Conservation (phyloP, 768 basidiomycete genomes). For the Brasilioporus rufonigricans region DNA sequence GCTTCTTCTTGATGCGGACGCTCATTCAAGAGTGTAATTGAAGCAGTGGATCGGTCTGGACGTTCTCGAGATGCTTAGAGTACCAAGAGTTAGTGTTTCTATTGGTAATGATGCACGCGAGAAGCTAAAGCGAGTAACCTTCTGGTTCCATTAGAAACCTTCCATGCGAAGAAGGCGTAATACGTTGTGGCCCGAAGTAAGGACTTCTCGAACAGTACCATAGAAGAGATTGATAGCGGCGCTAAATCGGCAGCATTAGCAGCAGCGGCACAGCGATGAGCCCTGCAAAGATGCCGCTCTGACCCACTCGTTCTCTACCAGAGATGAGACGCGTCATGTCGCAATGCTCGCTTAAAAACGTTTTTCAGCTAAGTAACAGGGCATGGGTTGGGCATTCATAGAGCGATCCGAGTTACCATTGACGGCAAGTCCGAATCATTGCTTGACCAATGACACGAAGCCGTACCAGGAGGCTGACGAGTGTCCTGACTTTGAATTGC, state of each 20-base stretch:
- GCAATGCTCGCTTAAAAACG: conserved; percentile 17
- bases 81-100: conserved; percentile 2
- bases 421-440: conserved; percentile 15
- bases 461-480: conserved; percentile 17
- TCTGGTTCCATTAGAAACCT: conserved; percentile 17
- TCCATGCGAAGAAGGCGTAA: conserved; percentile 3
- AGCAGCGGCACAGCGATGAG: conserved; percentile 14
- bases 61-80: conserved; percentile 1
- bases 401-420: conserved; percentile 14
- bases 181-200: not conserved
- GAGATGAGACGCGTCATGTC: conserved; percentile 4
- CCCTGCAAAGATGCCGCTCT: conserved; percentile 15
- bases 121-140: conserved; percentile 2
- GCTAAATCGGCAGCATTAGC: conserved; percentile 9
- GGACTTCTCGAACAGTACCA: conserved; percentile 11
- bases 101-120: not conserved
- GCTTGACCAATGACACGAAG: conserved; percentile 12
- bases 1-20: conserved; percentile 7
- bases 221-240: conserved; percentile 6
- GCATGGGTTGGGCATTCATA: conserved; percentile 11
- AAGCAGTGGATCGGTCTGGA: conserved; percentile 9
- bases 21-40: conserved; percentile 4
- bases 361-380: conserved; percentile 16
- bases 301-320: conserved; percentile 15
- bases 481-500: conserved; percentile 27